A percentile compares a stretch with the other conserved stretches of the same genome.
Evolutionary conservation across 768 basidiomycete genomes (phyloP).

Genomic region (Mycena olivaceomarginata): DNA sequence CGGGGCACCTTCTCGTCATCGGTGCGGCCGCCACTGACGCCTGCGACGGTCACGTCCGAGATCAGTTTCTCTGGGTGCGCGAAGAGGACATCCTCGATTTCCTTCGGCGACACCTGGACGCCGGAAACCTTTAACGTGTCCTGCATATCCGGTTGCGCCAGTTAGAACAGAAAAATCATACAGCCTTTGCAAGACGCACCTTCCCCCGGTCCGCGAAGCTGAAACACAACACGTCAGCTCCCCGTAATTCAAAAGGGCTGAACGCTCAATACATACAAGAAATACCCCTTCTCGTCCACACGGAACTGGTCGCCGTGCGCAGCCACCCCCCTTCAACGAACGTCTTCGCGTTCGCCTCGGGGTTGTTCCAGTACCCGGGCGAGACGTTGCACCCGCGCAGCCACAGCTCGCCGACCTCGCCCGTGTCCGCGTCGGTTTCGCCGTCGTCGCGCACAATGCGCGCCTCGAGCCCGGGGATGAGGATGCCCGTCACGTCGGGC

Average conservation of each 20-base stretch:
- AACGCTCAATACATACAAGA: conserved; percentile 70
- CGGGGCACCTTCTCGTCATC: conserved; percentile 85
- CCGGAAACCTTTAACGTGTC: conserved; percentile 90
- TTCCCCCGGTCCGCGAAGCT: conserved; percentile 89
- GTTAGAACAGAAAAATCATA: neutral
- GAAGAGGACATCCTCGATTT: conserved; percentile 83
- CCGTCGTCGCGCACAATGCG: conserved; percentile 80
- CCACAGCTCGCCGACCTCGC: conserved; percentile 82
- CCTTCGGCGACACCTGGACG: conserved; percentile 86
- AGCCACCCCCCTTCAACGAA: conserved; percentile 88
- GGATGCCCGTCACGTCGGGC: conserved; percentile 66
- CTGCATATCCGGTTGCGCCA: conserved; percentile 53
- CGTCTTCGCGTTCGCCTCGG: conserved; percentile 77
- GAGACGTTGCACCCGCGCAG: conserved; percentile 73
- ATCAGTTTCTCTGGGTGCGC: conserved; percentile 78
- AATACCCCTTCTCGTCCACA: conserved; percentile 74
- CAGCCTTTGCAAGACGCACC: conserved; percentile 55
- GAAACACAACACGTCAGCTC: conserved; percentile 8
- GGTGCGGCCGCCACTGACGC: conserved; percentile 83
- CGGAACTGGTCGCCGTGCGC: conserved; percentile 81
- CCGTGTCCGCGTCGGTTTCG: conserved; percentile 63
- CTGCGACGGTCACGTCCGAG: conserved; percentile 81
- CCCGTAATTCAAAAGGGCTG: neutral
- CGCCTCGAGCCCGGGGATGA: conserved; percentile 79
- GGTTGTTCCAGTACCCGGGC: conserved; percentile 85